Evolutionary conservation across 495 filamentous ascomycete species (phyloP).

Genomic region (Letharia columbiana): DNA sequence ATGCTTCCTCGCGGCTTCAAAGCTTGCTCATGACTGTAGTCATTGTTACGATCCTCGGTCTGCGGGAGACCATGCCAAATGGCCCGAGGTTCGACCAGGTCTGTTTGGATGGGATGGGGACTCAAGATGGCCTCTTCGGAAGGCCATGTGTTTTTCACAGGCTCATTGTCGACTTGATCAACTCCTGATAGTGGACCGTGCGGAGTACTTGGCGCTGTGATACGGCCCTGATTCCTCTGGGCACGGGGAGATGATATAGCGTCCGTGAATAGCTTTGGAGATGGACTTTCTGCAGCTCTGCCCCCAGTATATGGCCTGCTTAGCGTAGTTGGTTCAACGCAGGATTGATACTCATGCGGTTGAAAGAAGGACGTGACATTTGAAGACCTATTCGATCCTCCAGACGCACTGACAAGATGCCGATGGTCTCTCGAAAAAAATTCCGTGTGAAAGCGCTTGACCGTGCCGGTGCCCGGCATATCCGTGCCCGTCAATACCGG

Average conservation of each 20-base stretch:
- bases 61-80: neutral
- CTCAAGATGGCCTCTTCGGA: constrained; percentile 8
- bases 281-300: neutral
- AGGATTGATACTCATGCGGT: neutral
- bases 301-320: neutral
- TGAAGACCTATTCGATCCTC: neutral
- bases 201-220: neutral
- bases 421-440: neutral
- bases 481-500: neutral
- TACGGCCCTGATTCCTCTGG: neutral
- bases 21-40: neutral
- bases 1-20: constrained; percentile 6
- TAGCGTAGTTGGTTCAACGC: neutral
- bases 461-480: neutral
- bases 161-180: neutral
- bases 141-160: neutral
- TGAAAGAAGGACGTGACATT: neutral
- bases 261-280: neutral
- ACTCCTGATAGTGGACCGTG: neutral
- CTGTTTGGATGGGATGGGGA: constrained; percentile 9
- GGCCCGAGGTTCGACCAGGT: constrained; percentile 2
- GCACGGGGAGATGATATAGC: neutral
- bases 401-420: neutral
- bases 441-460: neutral
- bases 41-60: neutral